Conservation (phyloP, 1,284 basidiomycete genomes). For the Marasmius oreades region DNA sequence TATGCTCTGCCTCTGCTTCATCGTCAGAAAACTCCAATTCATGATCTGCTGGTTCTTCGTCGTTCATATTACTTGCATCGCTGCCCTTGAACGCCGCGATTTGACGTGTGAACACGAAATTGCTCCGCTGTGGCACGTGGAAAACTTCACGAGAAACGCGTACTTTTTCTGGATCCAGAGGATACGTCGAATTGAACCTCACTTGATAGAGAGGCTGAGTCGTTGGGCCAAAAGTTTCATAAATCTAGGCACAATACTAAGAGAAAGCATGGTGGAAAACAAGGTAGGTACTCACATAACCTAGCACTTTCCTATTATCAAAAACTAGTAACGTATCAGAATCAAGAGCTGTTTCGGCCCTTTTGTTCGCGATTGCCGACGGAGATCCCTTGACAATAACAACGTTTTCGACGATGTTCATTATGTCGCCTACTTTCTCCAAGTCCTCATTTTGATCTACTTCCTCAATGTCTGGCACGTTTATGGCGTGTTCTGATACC, state of each 20-base stretch:
- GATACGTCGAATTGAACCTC: slow-evolving; percentile 57
- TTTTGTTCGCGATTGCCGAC: slow-evolving; percentile 37
- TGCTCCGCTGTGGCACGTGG: slow-evolving; percentile 74
- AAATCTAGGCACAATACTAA: slow-evolving; percentile 49
- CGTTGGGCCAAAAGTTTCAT: slow-evolving; percentile 90
- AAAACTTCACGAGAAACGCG: slow-evolving; percentile 59
- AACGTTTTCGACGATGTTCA: slow-evolving; percentile 65
- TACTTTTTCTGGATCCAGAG: slow-evolving; percentile 54
- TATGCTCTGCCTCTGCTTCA: slow-evolving; percentile 76
- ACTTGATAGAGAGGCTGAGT: slow-evolving; percentile 82
- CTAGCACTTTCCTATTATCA: slow-evolving; percentile 78
- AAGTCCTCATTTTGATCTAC: slow-evolving; percentile 56
- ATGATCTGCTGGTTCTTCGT: slow-evolving; percentile 83
- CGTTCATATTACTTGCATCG: slow-evolving; percentile 89
- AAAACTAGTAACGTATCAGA: slow-evolving; percentile 85
- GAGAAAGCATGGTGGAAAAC: slow-evolving; percentile 7
- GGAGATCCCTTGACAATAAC: slow-evolving; percentile 66
- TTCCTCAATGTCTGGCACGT: slow-evolving; percentile 53
- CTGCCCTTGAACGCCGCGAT: slow-evolving; percentile 72
- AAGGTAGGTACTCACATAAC: slow-evolving; percentile 56
- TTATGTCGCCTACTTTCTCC: slow-evolving; percentile 71
- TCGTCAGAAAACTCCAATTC: slow-evolving; percentile 91
- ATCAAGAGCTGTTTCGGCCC: slow-evolving; percentile 66
- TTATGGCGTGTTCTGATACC: slow-evolving; percentile 44
- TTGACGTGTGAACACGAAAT: slow-evolving; percentile 72